Evolutionary conservation across 257 asterid species (phyloP).

Genomic region (Ocimum tenuiflorum): DNA sequence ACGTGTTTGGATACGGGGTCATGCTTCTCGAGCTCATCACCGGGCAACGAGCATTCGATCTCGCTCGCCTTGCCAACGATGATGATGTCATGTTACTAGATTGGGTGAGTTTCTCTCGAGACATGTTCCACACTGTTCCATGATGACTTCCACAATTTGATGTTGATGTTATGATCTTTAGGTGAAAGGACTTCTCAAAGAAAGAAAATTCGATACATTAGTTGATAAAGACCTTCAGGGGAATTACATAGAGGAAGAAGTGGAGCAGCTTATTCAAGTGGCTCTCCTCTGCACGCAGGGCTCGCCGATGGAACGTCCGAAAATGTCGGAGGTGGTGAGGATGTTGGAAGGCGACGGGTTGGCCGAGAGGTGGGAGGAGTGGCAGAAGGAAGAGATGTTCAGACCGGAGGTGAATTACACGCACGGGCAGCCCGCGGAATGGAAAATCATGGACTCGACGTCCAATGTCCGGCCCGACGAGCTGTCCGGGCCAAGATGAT

Average conservation of each 20-base stretch:
- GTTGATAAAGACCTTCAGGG: slow-evolving; percentile 75
- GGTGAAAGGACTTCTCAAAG: slow-evolving; percentile 82
- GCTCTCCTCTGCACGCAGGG: slow-evolving; percentile 84
- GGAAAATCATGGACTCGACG: slow-evolving; percentile 66
- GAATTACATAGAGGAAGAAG: slow-evolving; percentile 61
- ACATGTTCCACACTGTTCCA: not conserved
- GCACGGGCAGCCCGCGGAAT: slow-evolving; percentile 40
- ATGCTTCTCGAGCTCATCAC: slow-evolving; percentile 96
- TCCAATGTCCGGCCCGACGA: slow-evolving; percentile 66
- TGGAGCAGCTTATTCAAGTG: slow-evolving; percentile 79
- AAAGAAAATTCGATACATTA: slow-evolving; percentile 61
- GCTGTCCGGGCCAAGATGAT: slow-evolving; percentile 83
- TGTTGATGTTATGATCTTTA: slow-evolving; percentile 21
- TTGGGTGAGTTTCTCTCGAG: slow-evolving; percentile 53
- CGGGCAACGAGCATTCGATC: slow-evolving; percentile 87
- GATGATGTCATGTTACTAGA: slow-evolving; percentile 89
- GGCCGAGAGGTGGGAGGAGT: slow-evolving; percentile 95
- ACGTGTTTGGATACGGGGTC: slow-evolving; percentile 87
- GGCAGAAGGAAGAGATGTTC: slow-evolving; percentile 88
- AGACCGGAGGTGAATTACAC: slow-evolving; percentile 47
- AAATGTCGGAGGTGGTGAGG: slow-evolving; percentile 86
- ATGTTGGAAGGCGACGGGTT: slow-evolving; percentile 96
- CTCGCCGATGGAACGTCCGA: slow-evolving; percentile 74
- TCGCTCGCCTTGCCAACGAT: slow-evolving; percentile 87
- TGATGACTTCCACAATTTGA: not conserved